Evolutionary conservation across 2,329 filamentous ascomycete species (phyloP), one percentile per base, ranked within the genome.

Genomic region (Claviceps humidiphila): DNA sequence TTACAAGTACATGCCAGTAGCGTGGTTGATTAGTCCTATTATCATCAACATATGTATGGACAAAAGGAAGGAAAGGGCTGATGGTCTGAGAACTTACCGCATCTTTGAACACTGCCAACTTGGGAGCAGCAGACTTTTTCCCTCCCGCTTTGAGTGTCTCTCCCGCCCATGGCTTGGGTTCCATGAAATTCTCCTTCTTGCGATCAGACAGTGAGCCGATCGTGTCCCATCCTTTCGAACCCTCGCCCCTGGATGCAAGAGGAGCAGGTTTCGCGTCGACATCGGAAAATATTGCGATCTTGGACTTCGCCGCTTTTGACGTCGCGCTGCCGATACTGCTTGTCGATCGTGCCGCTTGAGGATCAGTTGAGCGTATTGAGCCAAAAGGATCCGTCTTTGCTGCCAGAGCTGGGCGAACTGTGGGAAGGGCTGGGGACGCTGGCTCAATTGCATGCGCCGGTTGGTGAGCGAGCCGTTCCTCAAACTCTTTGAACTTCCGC

Each of bases 101-200:
- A 76, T 98, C 93, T 75, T 87, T 91, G 75, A 96, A 98, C 46
- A 98, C 80, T 63, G 84, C 75, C 82, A 98, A 85, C 75, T 96
- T 97, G 51, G 84, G 76, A 43, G 62, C 63, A 51, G 77, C 81
- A 44, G 75, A 80, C 71, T 88, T 87, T 72, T 88, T 93, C 61
- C 89, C 91, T 43, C 87, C 89, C 2, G 82, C 86, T 68, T 91
- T 88, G 59, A 98, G 70, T 42, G 87, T 96, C 72, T 97, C 89
- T 26, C 93, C 93, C 11, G 76, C 85, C 93, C 90, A 96, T 20
- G 91, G 89, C 64, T 85, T 90, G 11, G 90, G 81, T 64, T 91
- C 89, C 58, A 90, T 73, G 6, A 76, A 75, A 63, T 98, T 98
- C 68, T 98, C 93, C 75, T 97, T 98, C 74, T 88, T 95, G 49